Conservation (phyloP, 352 stramenopile genomes). For the Thalassiosira oceanica region DNA sequence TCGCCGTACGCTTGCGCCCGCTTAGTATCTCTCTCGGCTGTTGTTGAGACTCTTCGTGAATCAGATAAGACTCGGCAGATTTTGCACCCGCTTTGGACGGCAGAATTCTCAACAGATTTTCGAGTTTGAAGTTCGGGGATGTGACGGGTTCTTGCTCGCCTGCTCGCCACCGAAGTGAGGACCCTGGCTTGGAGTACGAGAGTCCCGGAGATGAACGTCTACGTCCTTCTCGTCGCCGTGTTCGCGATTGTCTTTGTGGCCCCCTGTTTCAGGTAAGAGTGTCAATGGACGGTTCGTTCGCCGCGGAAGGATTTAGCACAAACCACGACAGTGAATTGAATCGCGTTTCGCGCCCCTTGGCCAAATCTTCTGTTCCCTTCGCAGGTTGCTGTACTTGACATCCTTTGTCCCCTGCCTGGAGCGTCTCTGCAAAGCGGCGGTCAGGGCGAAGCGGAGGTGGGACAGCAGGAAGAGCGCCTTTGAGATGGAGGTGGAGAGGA, state of each 20-base stretch:
- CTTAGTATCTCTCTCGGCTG: no score
- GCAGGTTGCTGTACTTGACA: slow-evolving; percentile 12
- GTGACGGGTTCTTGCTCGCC: no score
- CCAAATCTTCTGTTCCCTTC: not conserved
- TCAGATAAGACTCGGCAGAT: no score
- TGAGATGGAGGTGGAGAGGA: slow-evolving; percentile 15
- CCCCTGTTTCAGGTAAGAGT: slow-evolving; percentile 21
- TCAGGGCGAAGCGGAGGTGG: slow-evolving; percentile 8
- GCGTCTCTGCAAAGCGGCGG: slow-evolving; percentile 8
- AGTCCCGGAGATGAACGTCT: slow-evolving; percentile 34
- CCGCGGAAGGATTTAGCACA: no score
- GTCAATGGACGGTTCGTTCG: no score
- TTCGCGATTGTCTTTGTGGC: slow-evolving; percentile 37
- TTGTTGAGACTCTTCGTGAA: no score
- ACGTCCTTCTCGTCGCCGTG: slow-evolving; percentile 25
- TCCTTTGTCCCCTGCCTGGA: not conserved
- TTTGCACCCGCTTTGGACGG: no score
- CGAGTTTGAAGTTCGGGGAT: no score
- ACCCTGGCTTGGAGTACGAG: no score
- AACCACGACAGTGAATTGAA: not conserved
- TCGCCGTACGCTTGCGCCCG: no score
- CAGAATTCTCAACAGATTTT: no score
- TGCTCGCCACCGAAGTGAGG: no score
- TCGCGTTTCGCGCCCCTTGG: not conserved
- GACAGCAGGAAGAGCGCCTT: slow-evolving; percentile 10